Conservation (phyloP, 257 asterid genomes). For the Ophiorrhiza pumila region DNA sequence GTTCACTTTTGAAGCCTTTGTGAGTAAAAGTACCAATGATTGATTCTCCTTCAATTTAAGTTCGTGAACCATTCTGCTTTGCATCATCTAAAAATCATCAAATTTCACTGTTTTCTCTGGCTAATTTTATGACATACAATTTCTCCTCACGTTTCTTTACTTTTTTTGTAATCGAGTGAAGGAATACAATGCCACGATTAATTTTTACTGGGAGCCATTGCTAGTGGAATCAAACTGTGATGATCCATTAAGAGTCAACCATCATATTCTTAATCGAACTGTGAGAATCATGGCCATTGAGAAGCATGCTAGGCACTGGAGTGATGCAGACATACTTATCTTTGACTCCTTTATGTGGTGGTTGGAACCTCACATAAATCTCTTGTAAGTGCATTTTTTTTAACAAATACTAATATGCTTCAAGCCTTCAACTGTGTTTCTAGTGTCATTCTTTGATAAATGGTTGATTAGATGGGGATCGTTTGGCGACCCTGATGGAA, state of each 20-base stretch:
- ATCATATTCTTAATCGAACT: constrained; percentile 17
- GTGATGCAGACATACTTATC: constrained; percentile 47
- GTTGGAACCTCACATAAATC: constrained; percentile 25
- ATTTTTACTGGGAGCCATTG: constrained; percentile 56
- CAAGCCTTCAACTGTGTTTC: neutral
- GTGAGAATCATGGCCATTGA: constrained; percentile 36
- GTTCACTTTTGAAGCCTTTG: constrained; percentile 27
- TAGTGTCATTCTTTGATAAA: neutral
- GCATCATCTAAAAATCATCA: neutral
- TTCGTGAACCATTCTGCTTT: neutral
- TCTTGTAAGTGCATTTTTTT: constrained; percentile 34
- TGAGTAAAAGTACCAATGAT: constrained; percentile 21
- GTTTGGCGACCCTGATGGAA: no score
- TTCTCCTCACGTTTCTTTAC: neutral
- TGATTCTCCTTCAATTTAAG: neutral
- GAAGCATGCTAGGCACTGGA: constrained; percentile 50
- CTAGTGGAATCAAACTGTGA: constrained; percentile 48
- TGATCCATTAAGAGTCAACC: no score
- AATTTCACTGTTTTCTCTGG: neutral
- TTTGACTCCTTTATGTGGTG: constrained; percentile 54
- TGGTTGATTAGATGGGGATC: constrained; percentile 43
- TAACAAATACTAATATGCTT: no score
- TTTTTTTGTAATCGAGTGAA: constrained; percentile 10
- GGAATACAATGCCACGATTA: constrained; percentile 56
- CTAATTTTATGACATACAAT: no score